Conservation (phyloP, 129 eudicot species). For the Oenanthe sinensis region DNA sequence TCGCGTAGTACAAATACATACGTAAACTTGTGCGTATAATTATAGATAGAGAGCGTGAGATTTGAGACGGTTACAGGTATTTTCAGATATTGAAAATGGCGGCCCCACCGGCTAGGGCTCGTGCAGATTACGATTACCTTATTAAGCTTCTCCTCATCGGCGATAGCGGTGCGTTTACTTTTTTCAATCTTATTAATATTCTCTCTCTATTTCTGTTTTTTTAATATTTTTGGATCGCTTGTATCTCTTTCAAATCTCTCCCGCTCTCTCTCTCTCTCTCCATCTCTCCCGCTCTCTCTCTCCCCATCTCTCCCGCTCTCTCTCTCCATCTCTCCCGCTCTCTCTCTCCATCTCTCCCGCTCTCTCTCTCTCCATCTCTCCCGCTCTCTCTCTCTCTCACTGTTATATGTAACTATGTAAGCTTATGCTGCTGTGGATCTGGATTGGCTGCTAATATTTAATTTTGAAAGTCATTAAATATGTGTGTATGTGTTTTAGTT, state of each 20-base stretch:
- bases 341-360: not conserved
- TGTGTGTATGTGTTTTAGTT: not conserved
- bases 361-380: not conserved
- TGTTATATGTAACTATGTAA: not conserved
- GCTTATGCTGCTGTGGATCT: not conserved
- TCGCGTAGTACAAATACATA: slow-evolving; percentile 7
- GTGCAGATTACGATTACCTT: slow-evolving; percentile 81
- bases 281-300: not conserved
- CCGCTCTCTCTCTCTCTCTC: not conserved
- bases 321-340: not conserved
- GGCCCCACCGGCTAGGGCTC: slow-evolving; percentile 73
- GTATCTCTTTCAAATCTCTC: slow-evolving; percentile 1
- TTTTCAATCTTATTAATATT: not conserved
- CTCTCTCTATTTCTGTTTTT: not conserved
- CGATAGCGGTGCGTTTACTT: slow-evolving; percentile 49
- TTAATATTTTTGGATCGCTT: not conserved
- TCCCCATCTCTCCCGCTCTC: not conserved
- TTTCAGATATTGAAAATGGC: slow-evolving; percentile 43
- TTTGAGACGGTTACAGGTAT: slow-evolving; percentile 16
- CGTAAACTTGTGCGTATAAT: slow-evolving; percentile 1
- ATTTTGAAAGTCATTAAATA: not conserved
- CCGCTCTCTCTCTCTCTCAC: not conserved
- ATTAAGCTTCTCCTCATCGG: slow-evolving; percentile 80
- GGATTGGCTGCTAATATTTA: not conserved
- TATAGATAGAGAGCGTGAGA: not conserved